These are phyloP conservation scores for Rhodotorula sp. DNA, from an alignment of 1,284 basidiomycete species.

Conservation along the genomic window DNA sequence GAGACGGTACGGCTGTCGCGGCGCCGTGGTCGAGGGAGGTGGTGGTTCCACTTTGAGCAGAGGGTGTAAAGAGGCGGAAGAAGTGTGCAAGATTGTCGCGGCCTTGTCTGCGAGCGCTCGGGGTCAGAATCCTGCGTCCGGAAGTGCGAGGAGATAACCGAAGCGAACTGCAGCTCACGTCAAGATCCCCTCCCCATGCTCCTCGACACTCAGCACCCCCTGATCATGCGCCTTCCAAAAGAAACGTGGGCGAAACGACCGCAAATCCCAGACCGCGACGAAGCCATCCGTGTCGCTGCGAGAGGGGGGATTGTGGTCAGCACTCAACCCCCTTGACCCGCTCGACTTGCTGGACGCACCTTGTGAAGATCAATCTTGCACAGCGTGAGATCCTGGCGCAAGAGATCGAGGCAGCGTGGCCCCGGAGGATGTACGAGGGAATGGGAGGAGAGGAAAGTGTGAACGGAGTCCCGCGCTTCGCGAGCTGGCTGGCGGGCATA, in stretches of 20 bases:
- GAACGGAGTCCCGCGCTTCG: neutral
- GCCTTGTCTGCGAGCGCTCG: constrained; percentile 30
- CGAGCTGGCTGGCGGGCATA: too few species aligned
- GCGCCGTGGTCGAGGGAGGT: constrained; percentile 1
- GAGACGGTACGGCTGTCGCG: neutral
- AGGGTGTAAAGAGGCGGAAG: constrained; percentile 10
- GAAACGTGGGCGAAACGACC: constrained; percentile 25
- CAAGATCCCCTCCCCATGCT: constrained; percentile 24
- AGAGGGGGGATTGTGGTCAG: neutral
- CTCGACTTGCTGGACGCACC: constrained; percentile 8
- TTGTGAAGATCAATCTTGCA: constrained; percentile 23
- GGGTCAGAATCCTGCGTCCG: neutral
- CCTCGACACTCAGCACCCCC: constrained; percentile 35
- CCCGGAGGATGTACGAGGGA: constrained; percentile 39
- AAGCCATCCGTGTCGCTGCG: constrained; percentile 38
- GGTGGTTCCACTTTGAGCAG: fast-evolving
- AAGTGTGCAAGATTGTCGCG: constrained; percentile 39
- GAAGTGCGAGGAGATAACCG: neutral
- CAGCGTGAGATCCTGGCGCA: constrained; percentile 21
- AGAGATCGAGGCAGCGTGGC: constrained; percentile 34
- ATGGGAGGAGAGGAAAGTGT: neutral
- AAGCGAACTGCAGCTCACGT: constrained; percentile 30
- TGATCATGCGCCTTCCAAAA: constrained; percentile 37
- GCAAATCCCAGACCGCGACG: constrained; percentile 39
- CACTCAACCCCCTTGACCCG: too few species aligned